A percentile compares a stretch with the other conserved stretches of the same genome.
These are phyloP conservation scores for Microthlaspi erraticum DNA, from an alignment of 345 rosid species.

Conservation along the genomic window DNA sequence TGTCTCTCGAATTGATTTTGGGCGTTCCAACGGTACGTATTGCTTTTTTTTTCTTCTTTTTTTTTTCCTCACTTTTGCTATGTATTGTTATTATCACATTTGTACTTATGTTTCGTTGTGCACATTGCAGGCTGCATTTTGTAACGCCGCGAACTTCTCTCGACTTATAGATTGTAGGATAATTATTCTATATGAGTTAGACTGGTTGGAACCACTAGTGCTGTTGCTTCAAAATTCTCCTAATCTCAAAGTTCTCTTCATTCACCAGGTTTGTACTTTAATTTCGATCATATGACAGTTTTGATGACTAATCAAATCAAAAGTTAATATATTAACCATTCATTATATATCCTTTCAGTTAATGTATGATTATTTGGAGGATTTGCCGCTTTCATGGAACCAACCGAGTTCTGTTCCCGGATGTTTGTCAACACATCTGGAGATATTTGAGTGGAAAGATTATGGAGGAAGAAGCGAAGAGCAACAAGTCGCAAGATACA, in stretches of 20 bases:
- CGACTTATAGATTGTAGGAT: neutral
- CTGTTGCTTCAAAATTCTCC: neutral
- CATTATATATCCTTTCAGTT: neutral
- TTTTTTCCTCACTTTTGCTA: neutral
- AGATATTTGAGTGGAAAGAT: neutral
- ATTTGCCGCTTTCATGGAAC: neutral
- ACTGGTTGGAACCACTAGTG: neutral
- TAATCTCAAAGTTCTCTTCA: neutral
- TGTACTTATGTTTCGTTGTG: neutral
- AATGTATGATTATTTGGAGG: neutral
- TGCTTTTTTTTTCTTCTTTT: no score
- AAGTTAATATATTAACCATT: neutral
- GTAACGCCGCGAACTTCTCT: neutral
- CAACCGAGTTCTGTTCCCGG: neutral
- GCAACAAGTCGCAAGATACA: neutral
- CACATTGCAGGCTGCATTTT: neutral
- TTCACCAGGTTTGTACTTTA: neutral
- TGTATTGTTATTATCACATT: neutral
- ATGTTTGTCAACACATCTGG: neutral
- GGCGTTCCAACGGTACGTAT: neutral
- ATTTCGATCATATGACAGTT: neutral
- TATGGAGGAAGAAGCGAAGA: neutral
- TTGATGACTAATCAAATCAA: neutral
- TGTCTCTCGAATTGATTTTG: neutral
- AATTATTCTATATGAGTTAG: neutral